phyloP scores from a whole-genome alignment of 139 green algal species.

The Asterochloris sp. region DNA sequence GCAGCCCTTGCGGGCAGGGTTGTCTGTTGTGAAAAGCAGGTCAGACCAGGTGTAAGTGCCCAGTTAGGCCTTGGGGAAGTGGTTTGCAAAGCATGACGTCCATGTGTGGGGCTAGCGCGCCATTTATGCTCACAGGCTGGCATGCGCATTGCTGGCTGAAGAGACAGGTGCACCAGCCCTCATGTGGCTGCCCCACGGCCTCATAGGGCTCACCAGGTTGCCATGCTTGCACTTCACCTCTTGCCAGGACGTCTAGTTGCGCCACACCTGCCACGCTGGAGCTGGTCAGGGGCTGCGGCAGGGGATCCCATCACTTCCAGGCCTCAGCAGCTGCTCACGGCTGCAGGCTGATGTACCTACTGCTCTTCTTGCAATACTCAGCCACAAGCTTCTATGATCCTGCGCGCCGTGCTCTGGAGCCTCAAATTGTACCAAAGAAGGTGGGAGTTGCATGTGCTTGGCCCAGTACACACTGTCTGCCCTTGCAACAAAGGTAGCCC shows the following conservation, averaged over 20 bases:
- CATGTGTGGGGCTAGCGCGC: too few species aligned
- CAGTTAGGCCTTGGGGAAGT: too few species aligned
- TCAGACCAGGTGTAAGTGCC: too few species aligned
- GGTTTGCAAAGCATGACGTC: too few species aligned
- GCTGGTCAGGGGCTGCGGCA: too few species aligned
- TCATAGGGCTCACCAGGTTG: not conserved
- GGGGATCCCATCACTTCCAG: not conserved
- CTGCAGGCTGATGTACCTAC: slow-evolving; percentile 31
- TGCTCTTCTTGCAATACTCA: slow-evolving; percentile 37
- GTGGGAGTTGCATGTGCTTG: too few species aligned
- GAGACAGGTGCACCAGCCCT: not conserved
- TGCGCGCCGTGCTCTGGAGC: slow-evolving; percentile 35
- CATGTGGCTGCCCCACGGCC: not conserved
- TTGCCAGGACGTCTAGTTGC: not conserved
- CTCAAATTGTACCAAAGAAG: slow-evolving; percentile 28
- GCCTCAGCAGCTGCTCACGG: too few species aligned
- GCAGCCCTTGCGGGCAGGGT: too few species aligned
- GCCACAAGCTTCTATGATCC: slow-evolving; percentile 38
- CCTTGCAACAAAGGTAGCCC: too few species aligned
- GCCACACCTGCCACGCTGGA: not conserved
- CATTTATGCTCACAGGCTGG: too few species aligned
- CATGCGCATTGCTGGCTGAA: not conserved
- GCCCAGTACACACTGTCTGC: too few species aligned
- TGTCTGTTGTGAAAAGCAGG: too few species aligned
- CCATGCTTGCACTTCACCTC: not conserved